These are phyloP conservation scores for Mortierella sp. DNA, from an alignment of 371 early-diverging fungal genomes.

Conservation along the genomic window DNA sequence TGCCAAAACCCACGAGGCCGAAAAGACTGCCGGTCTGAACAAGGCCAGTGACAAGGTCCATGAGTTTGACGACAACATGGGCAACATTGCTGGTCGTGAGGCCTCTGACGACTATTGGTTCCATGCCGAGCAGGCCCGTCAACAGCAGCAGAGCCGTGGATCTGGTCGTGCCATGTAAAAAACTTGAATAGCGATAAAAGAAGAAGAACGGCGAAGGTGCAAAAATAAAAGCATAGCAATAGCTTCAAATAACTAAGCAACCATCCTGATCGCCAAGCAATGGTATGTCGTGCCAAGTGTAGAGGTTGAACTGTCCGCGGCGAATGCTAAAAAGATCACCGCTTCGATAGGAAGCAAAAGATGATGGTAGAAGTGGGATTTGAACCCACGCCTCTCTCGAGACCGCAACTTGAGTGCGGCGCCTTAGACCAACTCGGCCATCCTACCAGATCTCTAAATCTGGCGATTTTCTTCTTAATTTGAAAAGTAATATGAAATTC, in stretches of 20 bases:
- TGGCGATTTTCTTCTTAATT: too few relatives aligned
- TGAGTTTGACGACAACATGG: slow-evolving; percentile 7
- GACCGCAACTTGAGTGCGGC: slow-evolving; percentile 44
- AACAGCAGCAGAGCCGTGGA: slow-evolving; percentile 10
- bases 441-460: slow-evolving; percentile 19
- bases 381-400: slow-evolving; percentile 51
- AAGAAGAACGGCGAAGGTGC: not conserved
- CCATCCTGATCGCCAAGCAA: too few relatives aligned
- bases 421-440: slow-evolving; percentile 30
- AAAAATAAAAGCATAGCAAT: not conserved
- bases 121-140: slow-evolving; percentile 15
- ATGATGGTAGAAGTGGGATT: slow-evolving; percentile 49
- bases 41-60: slow-evolving; percentile 1
- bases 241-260: not conserved
- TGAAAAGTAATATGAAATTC: not conserved
- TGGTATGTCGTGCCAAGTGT: not conserved
- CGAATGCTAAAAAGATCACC: slow-evolving; percentile 1
- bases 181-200: too few relatives aligned
- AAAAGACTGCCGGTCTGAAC: slow-evolving; percentile 15
- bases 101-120: slow-evolving; percentile 8
- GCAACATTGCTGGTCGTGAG: not conserved
- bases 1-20: slow-evolving; percentile 21
- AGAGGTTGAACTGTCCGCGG: not conserved
- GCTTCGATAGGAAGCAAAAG: not conserved
- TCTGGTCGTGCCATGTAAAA: slow-evolving; percentile 12